These are phyloP conservation scores for Leucoagaricus sp. DNA, from an alignment of 1,284 basidiomycete species.

Conservation along the genomic window DNA sequence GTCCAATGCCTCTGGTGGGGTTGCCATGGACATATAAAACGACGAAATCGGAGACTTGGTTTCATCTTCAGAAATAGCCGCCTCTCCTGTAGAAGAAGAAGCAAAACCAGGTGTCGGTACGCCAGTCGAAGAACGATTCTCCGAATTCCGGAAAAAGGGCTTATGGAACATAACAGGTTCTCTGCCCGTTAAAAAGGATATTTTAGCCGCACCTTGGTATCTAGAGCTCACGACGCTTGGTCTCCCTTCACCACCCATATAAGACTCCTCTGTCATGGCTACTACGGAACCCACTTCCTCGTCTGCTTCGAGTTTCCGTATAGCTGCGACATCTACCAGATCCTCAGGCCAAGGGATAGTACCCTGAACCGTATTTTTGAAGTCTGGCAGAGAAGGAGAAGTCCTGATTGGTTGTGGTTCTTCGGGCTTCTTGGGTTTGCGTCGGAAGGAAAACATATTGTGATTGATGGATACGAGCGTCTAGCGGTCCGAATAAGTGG, in stretches of 20 bases:
- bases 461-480: neutral
- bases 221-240: constrained; percentile 8
- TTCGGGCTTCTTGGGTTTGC: constrained; percentile 62
- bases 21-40: constrained; percentile 62
- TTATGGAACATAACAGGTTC: constrained; percentile 74
- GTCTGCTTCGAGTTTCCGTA: constrained; percentile 40
- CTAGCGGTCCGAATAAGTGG: neutral
- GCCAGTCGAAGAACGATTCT: constrained; percentile 15
- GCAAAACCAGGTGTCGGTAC: constrained; percentile 14
- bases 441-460: constrained; percentile 74
- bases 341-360: constrained; percentile 80
- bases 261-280: neutral
- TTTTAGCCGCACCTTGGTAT: constrained; percentile 64
- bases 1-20: constrained; percentile 39
- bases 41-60: constrained; percentile 58
- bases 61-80: constrained; percentile 21
- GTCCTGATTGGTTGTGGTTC: constrained; percentile 50
- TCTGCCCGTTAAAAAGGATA: constrained; percentile 53
- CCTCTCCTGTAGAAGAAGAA: constrained; percentile 42
- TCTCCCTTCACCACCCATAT: neutral
- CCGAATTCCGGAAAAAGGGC: constrained; percentile 54
- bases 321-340: constrained; percentile 67
- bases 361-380: constrained; percentile 54
- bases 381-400: constrained; percentile 76
- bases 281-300: neutral